Percentiles rank a stretch among this genome's conserved stretches.
These are phyloP conservation scores for Lasiosphaeria ovina DNA, from an alignment of 495 filamentous ascomycete genomes.

Conservation along the genomic window DNA sequence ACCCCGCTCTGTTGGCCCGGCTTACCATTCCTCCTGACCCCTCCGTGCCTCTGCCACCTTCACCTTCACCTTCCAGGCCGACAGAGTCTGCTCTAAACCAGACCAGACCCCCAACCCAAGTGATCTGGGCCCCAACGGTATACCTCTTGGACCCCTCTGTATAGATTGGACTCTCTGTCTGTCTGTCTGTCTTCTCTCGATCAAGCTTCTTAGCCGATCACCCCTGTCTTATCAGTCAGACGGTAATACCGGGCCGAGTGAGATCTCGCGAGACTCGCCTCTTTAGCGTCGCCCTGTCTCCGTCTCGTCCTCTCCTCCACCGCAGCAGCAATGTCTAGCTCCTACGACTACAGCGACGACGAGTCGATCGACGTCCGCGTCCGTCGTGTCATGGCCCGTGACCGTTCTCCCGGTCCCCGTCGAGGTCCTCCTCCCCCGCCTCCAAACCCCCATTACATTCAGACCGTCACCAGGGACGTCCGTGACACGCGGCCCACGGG, in stretches of 20 bases:
- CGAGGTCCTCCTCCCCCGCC: conserved; percentile 28
- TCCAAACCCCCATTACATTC: conserved; percentile 39
- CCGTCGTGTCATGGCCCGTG: conserved; percentile 29
- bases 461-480: conserved; percentile 27
- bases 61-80: conserved; percentile 9
- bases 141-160: no score
- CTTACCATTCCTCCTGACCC: conserved; percentile 35
- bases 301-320: no score
- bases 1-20: conserved; percentile 31
- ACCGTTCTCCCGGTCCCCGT: conserved; percentile 20
- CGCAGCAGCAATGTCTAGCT: conserved; percentile 16
- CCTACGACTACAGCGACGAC: conserved; percentile 29
- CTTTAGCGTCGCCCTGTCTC: no score
- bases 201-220: neutral
- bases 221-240: neutral
- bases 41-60: conserved; percentile 20
- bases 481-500: conserved; percentile 31
- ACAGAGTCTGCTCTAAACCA: neutral
- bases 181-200: conserved; percentile 2
- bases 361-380: conserved; percentile 45
- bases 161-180: neutral
- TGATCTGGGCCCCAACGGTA: no score
- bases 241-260: neutral
- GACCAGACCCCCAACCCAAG: neutral
- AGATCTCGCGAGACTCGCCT: neutral